Evolutionary conservation across 129 eudicot genomes (phyloP).

Genomic region (Helichrysum umbraculigerum): DNA sequence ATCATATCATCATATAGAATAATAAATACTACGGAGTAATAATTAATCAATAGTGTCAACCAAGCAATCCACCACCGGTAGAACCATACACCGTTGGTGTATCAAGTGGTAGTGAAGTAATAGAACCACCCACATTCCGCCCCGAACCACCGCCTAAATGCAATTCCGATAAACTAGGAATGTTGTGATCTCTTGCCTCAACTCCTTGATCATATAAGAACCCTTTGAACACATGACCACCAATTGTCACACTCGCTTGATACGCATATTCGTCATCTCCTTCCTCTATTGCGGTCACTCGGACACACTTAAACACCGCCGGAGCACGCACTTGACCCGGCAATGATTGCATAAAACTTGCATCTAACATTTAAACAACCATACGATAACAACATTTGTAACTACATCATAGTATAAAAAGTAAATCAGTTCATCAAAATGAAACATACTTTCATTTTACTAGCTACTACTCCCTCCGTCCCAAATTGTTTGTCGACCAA

Average conservation of each 20-base stretch:
- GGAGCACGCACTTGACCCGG: slow-evolving; percentile 88
- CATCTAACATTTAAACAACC: slow-evolving; percentile 43
- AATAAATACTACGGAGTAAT: background rate
- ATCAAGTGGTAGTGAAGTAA: slow-evolving; percentile 39
- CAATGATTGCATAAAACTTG: slow-evolving; percentile 61
- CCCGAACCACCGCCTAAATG: slow-evolving; percentile 64
- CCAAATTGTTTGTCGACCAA: too few relatives aligned
- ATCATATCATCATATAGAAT: background rate
- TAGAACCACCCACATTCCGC: slow-evolving; percentile 46
- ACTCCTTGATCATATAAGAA: slow-evolving; percentile 86
- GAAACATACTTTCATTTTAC: too few relatives aligned
- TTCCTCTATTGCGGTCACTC: slow-evolving; percentile 85
- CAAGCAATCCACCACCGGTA: slow-evolving; percentile 66
- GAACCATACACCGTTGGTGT: slow-evolving; percentile 54
- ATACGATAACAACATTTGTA: background rate
- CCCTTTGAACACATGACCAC: slow-evolving; percentile 93
- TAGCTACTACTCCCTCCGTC: too few relatives aligned
- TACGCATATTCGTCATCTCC: slow-evolving; percentile 91
- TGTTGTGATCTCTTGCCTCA: slow-evolving; percentile 50
- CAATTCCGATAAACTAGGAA: slow-evolving; percentile 70
- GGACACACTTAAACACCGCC: slow-evolving; percentile 88
- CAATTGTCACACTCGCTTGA: slow-evolving; percentile 75
- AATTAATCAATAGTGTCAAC: slow-evolving; percentile 20
- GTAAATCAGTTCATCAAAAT: background rate
- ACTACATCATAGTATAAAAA: background rate